Evolutionary conservation across 1,139 yeast genomes (phyloP), one percentile per base, ranked within the genome.

Genomic region (Suhomyces anneliseae): DNA sequence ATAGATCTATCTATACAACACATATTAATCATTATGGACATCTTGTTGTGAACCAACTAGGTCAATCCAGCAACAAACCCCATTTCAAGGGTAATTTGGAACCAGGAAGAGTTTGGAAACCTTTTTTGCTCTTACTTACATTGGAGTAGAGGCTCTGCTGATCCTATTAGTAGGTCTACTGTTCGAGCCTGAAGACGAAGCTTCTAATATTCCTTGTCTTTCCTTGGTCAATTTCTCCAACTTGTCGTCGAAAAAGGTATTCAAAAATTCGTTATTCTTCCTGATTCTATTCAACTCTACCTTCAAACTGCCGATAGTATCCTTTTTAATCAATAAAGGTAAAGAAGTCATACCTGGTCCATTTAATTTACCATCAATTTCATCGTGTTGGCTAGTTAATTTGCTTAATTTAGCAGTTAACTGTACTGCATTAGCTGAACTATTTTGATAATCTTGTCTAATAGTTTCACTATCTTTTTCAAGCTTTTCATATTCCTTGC

Each of bases 371-470:
- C 53, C 52, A 15, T 65, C 63, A 7, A 82, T 55, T 31, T 56
- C 53, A 0, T 55, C 60, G 38, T 69, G 65, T 9, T 58, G 56
- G 1, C 58, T 62, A 40, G 68, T 69, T 10, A 72, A 48, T 1
- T 55, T 46, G n/a, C 62, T 64, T 7, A 77, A 55, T 15, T 54
- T 54, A 0, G 62, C 58, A 0, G 86, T 74, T 33, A 70, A 57
- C 40, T 76, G 80, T 0, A 83, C 86, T 0, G 90, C 90, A 15
- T 64, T 66, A 0, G 82, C 66, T 0, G 89, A 83, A 31, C 67
- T 66, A 7, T 59, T 55, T 61, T 84, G 90, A 57, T 85, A 85
- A 39, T 72, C 59, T 2, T 54, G 53, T 49, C 90, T 66, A 8
- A 76, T 57, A 0, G 53, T 44, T 32, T 81, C 85, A 48, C 74